Evolutionary conservation across 306 rosid species (phyloP).

Genomic region (Dalbergia oliveri): DNA sequence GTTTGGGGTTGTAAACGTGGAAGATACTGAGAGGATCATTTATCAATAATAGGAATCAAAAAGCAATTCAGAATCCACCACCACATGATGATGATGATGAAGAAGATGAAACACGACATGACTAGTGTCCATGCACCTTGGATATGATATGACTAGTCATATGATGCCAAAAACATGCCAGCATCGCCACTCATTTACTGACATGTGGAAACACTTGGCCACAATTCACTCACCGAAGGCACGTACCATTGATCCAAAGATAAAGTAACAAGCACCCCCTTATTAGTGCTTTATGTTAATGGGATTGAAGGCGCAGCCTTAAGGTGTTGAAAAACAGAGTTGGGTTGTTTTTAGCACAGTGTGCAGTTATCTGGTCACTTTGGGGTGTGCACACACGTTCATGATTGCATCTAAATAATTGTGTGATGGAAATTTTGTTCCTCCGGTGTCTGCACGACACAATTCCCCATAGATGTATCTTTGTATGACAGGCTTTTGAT

Average conservation of each 20-base stretch:
- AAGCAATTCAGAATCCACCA: constrained; percentile 3
- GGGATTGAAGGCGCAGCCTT: background rate
- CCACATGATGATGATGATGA: background rate
- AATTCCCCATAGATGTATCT: background rate
- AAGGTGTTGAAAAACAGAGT: background rate
- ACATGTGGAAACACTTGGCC: background rate
- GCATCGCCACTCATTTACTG: background rate
- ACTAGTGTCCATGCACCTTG: background rate
- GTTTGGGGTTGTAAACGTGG: constrained; percentile 27
- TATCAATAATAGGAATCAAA: background rate
- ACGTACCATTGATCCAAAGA: background rate
- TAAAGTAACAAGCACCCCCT: background rate
- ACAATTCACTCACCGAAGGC: background rate
- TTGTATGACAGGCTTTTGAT: background rate
- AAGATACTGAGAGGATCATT: background rate
- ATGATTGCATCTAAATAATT: background rate
- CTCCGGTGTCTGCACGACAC: background rate
- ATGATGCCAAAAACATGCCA: background rate
- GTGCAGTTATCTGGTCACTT: background rate
- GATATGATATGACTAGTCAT: background rate
- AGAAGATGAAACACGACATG: background rate
- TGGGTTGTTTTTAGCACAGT: background rate
- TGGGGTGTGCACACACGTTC: background rate
- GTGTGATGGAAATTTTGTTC: background rate
- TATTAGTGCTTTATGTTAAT: too few relatives aligned